Conservation (phyloP, 2,329 filamentous ascomycete species). For the Xylariaceae sp. region DNA sequence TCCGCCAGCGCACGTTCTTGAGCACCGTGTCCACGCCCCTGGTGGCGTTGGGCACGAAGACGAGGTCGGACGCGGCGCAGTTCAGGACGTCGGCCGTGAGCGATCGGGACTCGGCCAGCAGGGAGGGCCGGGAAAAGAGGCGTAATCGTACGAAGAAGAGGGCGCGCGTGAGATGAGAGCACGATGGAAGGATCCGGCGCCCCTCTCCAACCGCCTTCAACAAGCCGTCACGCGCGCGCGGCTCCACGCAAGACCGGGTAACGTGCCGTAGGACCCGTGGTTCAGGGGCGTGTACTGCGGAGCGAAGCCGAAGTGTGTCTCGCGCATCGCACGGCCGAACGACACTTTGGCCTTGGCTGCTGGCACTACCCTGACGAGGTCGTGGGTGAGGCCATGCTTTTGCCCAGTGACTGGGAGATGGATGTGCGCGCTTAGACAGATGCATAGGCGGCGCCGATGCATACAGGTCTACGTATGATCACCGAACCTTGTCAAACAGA, state of each 20-base stretch:
- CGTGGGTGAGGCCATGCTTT: no score
- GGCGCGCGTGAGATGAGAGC: no score
- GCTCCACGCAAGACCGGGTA: conserved; percentile 21
- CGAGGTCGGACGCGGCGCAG: conserved; percentile 29
- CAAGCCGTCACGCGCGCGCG: conserved; percentile 19
- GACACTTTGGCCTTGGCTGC: no score
- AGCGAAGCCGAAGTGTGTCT: conserved; percentile 27
- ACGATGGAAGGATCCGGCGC: conserved; percentile 29
- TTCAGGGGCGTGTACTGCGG: conserved; percentile 28
- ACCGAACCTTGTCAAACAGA: no score
- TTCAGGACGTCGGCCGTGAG: conserved; percentile 16
- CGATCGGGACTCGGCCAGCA: conserved; percentile 17
- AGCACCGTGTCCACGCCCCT: conserved; percentile 59
- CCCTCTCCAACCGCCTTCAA: conserved; percentile 22
- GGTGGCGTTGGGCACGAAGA: conserved; percentile 62
- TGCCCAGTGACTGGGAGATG: no score
- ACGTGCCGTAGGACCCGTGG: conserved; percentile 28
- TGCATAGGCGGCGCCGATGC: no score
- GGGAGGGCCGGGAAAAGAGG: no score
- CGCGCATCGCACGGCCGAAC: conserved; percentile 28
- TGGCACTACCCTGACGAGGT: no score
- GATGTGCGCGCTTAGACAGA: no score
- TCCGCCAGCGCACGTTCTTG: conserved; percentile 49
- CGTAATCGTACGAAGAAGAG: no score
- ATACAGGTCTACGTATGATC: no score